A percentile compares a stretch with the other conserved stretches of the same genome.
These are phyloP conservation scores for Bryoerythrophyllum caledonicum DNA, from an alignment of 225 moss, liverwort and hornwort genomes.

Conservation along the genomic window DNA sequence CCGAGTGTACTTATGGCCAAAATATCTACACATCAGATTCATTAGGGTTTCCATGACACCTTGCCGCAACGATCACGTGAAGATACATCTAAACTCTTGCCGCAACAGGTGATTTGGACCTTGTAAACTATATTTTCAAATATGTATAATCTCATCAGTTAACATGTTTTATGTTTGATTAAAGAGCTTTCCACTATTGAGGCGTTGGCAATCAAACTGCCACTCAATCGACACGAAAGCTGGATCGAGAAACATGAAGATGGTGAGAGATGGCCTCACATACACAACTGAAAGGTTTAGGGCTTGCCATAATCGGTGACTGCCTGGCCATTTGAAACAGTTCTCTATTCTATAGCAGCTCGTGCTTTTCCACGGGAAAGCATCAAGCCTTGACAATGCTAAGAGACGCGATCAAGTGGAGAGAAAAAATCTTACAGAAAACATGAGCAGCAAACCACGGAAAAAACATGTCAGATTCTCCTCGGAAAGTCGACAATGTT, in stretches of 20 bases:
- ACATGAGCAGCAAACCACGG: slow-evolving; percentile 96
- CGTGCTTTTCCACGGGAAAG: not conserved
- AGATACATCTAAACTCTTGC: slow-evolving; percentile 1
- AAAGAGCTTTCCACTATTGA: slow-evolving; percentile 3
- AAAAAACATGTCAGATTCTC: slow-evolving; percentile 57
- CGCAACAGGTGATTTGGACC: not conserved
- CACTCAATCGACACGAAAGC: not conserved
- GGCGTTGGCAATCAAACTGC: not conserved
- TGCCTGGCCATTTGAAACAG: not conserved
- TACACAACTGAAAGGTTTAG: slow-evolving; percentile 31
- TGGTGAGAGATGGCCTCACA: not conserved
- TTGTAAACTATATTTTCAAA: slow-evolving; percentile 3
- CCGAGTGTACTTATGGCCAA: not conserved
- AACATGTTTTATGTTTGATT: slow-evolving; percentile 7
- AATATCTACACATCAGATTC: not conserved
- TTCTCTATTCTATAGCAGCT: slow-evolving; percentile 1
- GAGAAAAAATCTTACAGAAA: slow-evolving; percentile 96
- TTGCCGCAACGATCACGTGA: not conserved
- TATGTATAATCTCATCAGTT: not conserved
- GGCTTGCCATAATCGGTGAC: slow-evolving; percentile 13
- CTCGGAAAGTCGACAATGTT: not conserved
- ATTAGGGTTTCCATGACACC: not conserved
- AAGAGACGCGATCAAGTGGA: slow-evolving; percentile 21
- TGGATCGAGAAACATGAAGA: not conserved
- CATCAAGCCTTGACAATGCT: not conserved